These are phyloP conservation scores for Thyridium curvatum DNA, from an alignment of 2,329 filamentous ascomycete genomes.

Conservation along the genomic window DNA sequence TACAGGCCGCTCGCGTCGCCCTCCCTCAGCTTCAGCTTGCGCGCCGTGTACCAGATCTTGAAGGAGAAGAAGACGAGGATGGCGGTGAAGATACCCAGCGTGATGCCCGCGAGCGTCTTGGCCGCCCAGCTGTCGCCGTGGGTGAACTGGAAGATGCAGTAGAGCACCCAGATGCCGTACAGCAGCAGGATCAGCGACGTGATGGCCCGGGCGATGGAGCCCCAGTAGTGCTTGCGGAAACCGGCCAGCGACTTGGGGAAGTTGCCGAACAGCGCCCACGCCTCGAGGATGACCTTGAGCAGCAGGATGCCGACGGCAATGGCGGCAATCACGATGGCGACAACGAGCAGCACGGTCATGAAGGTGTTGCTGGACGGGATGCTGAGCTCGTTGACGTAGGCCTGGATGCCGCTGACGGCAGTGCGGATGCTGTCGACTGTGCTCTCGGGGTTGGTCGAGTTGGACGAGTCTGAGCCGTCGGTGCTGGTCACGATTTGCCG, in stretches of 20 bases:
- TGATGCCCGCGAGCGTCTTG: conserved; percentile 75
- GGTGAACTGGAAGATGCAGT: conserved; percentile 94
- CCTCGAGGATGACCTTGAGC: conserved; percentile 84
- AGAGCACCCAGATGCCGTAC: conserved; percentile 92
- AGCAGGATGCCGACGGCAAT: conserved; percentile 84
- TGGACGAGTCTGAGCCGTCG: conserved; percentile 22
- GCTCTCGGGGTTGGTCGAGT: conserved; percentile 14
- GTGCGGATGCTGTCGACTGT: conserved; percentile 28
- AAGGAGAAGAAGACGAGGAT: conserved; percentile 78
- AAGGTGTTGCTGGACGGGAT: conserved; percentile 90
- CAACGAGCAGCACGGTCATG: conserved; percentile 88
- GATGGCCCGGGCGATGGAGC: conserved; percentile 79
- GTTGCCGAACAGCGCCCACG: conserved; percentile 82
- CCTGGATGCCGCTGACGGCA: conserved; percentile 69
- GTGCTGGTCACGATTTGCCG: conserved; percentile 45
- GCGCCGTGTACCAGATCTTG: conserved; percentile 74
- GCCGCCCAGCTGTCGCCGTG: conserved; percentile 92
- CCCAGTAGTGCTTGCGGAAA: conserved; percentile 97
- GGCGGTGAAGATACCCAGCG: conserved; percentile 72
- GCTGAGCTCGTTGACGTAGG: conserved; percentile 73
- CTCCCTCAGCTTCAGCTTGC: conserved; percentile 65
- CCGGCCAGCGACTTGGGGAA: conserved; percentile 74
- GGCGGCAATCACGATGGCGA: conserved; percentile 76
- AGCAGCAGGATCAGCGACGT: conserved; percentile 85
- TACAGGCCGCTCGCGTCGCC: conserved; percentile 71